These are phyloP conservation scores for Spinellus fusiger DNA, from an alignment of 192 early-diverging fungal genomes.

Conservation along the genomic window DNA sequence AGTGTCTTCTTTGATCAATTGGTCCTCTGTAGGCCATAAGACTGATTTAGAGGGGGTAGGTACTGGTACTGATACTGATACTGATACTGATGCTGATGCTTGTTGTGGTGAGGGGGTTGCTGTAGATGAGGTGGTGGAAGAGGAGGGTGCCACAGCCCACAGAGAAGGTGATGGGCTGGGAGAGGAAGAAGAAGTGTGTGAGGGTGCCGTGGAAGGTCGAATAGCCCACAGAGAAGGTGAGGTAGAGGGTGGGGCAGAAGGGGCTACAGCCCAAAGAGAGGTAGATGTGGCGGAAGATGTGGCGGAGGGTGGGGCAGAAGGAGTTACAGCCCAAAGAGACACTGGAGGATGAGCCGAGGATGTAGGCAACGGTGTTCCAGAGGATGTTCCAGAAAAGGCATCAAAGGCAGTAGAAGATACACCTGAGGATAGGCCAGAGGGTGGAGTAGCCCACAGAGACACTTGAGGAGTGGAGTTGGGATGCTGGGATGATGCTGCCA, in stretches of 20 bases:
- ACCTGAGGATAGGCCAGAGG: no score
- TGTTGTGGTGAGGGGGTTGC: no score
- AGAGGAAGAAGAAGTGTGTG: constrained; percentile 2
- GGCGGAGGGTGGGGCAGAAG: constrained; percentile 6
- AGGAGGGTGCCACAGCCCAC: neutral
- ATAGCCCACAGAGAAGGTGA: constrained; percentile 10
- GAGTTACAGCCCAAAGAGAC: constrained; percentile 16
- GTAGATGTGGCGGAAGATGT: neutral
- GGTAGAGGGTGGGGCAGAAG: neutral
- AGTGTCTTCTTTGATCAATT: neutral
- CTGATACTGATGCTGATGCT: no score
- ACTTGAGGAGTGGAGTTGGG: no score
- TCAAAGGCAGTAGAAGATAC: no score
- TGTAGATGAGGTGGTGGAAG: neutral
- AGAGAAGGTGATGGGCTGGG: neutral
- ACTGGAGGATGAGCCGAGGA: constrained; percentile 1
- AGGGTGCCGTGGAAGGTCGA: constrained; percentile 6
- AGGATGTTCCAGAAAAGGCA: no score
- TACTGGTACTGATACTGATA: no score
- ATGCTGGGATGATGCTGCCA: no score
- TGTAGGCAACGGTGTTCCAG: no score
- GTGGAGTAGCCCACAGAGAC: no score
- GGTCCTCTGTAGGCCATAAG: neutral
- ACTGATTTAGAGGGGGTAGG: neutral
- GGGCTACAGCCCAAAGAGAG: constrained; percentile 4